These are phyloP conservation scores for Thielaviopsis populi DNA, from an alignment of 2,329 filamentous ascomycete species.

Conservation along the genomic window DNA sequence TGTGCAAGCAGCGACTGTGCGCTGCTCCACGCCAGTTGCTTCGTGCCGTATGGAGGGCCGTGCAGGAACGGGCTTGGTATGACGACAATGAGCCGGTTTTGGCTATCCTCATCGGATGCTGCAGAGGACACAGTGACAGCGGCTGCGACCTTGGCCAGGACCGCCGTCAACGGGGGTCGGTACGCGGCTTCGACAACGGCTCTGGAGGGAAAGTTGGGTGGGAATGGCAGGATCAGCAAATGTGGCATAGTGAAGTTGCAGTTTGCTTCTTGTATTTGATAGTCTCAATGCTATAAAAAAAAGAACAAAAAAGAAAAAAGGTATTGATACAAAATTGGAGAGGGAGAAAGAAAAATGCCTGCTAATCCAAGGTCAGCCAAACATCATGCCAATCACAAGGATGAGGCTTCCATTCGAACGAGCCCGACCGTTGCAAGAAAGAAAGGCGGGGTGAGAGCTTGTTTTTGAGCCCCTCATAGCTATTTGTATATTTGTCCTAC, in stretches of 20 bases:
- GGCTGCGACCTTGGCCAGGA: conserved; percentile 29
- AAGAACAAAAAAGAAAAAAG: neutral
- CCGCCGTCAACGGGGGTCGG: conserved; percentile 39
- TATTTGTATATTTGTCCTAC: neutral
- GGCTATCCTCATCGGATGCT: conserved; percentile 11
- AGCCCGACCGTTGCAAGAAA: neutral
- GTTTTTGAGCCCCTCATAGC: neutral
- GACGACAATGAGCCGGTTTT: conserved; percentile 33
- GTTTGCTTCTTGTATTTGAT: neutral
- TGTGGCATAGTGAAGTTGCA: neutral
- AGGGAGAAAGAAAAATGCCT: too few relatives aligned
- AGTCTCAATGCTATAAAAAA: neutral
- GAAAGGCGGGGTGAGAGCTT: neutral
- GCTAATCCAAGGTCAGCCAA: too few relatives aligned
- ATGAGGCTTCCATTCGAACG: neutral
- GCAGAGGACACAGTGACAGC: conserved; percentile 16
- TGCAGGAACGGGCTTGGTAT: conserved; percentile 47
- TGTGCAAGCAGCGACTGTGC: conserved; percentile 60
- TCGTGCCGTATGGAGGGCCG: conserved; percentile 32
- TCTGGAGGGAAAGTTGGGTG: conserved; percentile 40
- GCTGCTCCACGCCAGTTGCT: conserved; percentile 46
- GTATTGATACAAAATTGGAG: neutral
- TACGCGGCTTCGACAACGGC: conserved; percentile 44
- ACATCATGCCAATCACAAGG: too few relatives aligned
- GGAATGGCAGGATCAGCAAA: conserved; percentile 48